These are phyloP conservation scores for Tuber melanosporum DNA, from an alignment of 495 filamentous ascomycete genomes.

Conservation along the genomic window DNA sequence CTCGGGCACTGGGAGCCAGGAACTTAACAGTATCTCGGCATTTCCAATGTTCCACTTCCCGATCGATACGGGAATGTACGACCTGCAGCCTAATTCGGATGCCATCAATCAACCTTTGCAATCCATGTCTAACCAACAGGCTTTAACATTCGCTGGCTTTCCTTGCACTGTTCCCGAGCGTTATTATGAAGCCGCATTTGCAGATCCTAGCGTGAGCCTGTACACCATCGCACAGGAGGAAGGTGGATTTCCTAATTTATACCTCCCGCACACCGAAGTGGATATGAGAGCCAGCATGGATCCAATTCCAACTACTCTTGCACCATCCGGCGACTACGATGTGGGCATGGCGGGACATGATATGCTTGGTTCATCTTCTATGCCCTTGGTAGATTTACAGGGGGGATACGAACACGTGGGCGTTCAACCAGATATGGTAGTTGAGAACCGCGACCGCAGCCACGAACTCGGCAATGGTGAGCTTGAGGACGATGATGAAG, in stretches of 20 bases:
- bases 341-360: slow-evolving; percentile 15
- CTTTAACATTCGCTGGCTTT: slow-evolving; percentile 6
- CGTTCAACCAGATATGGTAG: neutral
- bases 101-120: slow-evolving; percentile 12
- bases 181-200: slow-evolving; percentile 37
- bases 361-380: slow-evolving; percentile 14
- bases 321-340: slow-evolving; percentile 19
- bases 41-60: slow-evolving; percentile 31
- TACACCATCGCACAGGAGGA: slow-evolving; percentile 34
- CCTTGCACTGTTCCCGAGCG: slow-evolving; percentile 18
- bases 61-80: slow-evolving; percentile 28
- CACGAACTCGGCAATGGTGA: slow-evolving; percentile 21
- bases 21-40: slow-evolving; percentile 14
- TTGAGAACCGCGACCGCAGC: neutral
- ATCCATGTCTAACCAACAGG: slow-evolving; percentile 8
- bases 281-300: slow-evolving; percentile 20
- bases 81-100: slow-evolving; percentile 27
- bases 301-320: slow-evolving; percentile 26
- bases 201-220: slow-evolving; percentile 15
- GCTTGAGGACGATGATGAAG: slow-evolving; percentile 15
- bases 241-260: slow-evolving; percentile 36
- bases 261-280: slow-evolving; percentile 14
- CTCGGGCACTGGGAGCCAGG: slow-evolving; percentile 25
- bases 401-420: slow-evolving; percentile 4
- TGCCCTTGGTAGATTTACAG: slow-evolving; percentile 22